Percentiles rank a stretch among this genome's conserved stretches.
Conservation (phyloP, 108 stramenopile genomes). For the Pseudonitzschia multiseries region DNA sequence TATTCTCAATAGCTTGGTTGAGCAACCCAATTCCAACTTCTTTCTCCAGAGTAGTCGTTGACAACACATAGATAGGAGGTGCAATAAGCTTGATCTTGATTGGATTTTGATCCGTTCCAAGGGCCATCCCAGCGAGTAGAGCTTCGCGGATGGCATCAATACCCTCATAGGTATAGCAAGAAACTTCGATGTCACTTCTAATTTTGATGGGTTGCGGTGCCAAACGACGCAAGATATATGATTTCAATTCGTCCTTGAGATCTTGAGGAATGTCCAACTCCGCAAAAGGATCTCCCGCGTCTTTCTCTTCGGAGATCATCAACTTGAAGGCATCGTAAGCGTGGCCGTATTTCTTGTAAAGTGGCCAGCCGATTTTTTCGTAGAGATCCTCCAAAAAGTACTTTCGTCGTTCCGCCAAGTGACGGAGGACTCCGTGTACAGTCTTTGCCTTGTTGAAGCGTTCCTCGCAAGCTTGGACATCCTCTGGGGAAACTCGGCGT, state of each 20-base stretch:
- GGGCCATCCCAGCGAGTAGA: constrained; percentile 91
- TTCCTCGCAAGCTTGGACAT: constrained; percentile 97
- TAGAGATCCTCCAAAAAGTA: constrained; percentile 91
- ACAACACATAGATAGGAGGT: constrained; percentile 96
- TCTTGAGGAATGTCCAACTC: constrained; percentile 71
- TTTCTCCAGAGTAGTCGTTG: constrained; percentile 95
- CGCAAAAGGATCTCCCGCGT: constrained; percentile 73
- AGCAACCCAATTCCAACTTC: constrained; percentile 91
- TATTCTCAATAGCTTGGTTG: constrained; percentile 86
- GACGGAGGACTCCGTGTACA: constrained; percentile 94
- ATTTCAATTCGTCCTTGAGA: constrained; percentile 80
- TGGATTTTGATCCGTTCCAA: constrained; percentile 66
- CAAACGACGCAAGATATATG: constrained; percentile 86
- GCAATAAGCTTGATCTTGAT: constrained; percentile 98
- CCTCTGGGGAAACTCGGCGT: constrained; percentile 96
- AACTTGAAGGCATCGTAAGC: constrained; percentile 98
- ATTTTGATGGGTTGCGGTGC: constrained; percentile 99
- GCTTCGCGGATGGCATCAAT: constrained; percentile 98
- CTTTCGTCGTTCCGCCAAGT: constrained; percentile 92
- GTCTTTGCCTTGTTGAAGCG: constrained; percentile 97
- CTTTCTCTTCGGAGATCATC: constrained; percentile 83
- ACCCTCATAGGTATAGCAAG: constrained; percentile 98
- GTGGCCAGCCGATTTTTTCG: constrained; percentile 96
- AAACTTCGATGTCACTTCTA: constrained; percentile 97
- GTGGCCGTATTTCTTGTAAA: constrained; percentile 96